These are phyloP conservation scores for Talaromyces borbonicus DNA, from an alignment of 495 filamentous ascomycete genomes.

Conservation along the genomic window DNA sequence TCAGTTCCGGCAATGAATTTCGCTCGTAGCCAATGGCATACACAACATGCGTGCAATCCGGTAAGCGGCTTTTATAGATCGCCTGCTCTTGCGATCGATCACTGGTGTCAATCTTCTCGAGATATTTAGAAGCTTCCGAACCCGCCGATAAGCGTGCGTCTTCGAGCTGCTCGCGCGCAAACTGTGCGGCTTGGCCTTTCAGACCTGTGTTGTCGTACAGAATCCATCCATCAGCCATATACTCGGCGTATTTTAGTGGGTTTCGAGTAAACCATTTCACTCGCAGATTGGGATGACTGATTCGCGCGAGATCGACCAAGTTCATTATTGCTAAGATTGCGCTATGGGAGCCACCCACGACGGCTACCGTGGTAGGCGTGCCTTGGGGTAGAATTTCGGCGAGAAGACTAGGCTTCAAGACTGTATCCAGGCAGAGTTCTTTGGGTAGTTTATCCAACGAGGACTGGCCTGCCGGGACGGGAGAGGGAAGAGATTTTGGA, in stretches of 20 bases:
- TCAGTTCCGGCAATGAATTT: slow-evolving; percentile 36
- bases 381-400: slow-evolving; percentile 25
- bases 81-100: slow-evolving; percentile 31
- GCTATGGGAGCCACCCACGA: slow-evolving; percentile 52
- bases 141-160: slow-evolving; percentile 33
- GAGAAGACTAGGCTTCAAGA: slow-evolving; percentile 46
- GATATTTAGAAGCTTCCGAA: slow-evolving; percentile 38
- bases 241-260: slow-evolving; percentile 49
- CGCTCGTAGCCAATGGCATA: slow-evolving; percentile 47
- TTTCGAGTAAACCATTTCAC: slow-evolving; percentile 54
- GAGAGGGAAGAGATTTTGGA: slow-evolving; percentile 36
- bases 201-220: slow-evolving; percentile 54
- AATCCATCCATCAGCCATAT: slow-evolving; percentile 48
- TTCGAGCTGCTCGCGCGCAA: slow-evolving; percentile 46
- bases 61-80: slow-evolving; percentile 35
- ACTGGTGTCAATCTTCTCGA: slow-evolving; percentile 42
- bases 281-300: slow-evolving; percentile 40
- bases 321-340: slow-evolving; percentile 53
- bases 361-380: slow-evolving; percentile 32
- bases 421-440: slow-evolving; percentile 43
- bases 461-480: slow-evolving; percentile 21
- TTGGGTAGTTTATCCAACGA: slow-evolving; percentile 10
- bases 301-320: slow-evolving; percentile 39
- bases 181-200: slow-evolving; percentile 50
- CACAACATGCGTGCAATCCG: slow-evolving; percentile 37